phyloP scores from a whole-genome alignment of 257 asterid species.

The Misopates orontium region DNA sequence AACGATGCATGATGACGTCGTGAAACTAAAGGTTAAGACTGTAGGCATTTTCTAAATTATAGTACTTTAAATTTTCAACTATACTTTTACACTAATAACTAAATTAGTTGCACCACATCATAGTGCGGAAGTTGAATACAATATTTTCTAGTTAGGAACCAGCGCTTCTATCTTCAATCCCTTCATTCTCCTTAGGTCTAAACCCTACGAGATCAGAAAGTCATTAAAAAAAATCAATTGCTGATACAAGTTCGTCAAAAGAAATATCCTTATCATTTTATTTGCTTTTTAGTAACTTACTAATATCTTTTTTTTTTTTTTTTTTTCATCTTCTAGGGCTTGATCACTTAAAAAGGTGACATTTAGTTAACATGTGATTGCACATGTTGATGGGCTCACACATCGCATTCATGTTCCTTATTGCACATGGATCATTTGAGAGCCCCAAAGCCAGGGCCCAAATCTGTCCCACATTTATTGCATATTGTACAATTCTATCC shows the following conservation, averaged over 20 bases:
- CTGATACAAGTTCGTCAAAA: slow-evolving; percentile 5
- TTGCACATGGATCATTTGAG: slow-evolving; percentile 41
- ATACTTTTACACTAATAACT: no score
- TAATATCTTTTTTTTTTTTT: neutral
- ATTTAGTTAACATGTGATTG: slow-evolving; percentile 41
- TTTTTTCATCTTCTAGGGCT: slow-evolving; percentile 5
- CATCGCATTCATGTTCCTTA: slow-evolving; percentile 37
- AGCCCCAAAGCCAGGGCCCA: slow-evolving; percentile 19
- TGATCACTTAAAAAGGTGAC: neutral
- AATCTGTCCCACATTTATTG: slow-evolving; percentile 25
- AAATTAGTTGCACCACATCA: no score
- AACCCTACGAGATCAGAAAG: no score
- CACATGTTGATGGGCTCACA: slow-evolving; percentile 52
- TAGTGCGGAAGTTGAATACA: no score
- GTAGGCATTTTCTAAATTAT: no score
- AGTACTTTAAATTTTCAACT: no score
- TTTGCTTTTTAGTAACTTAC: neutral
- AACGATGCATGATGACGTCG: no score
- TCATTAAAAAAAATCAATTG: neutral
- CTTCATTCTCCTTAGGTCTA: no score
- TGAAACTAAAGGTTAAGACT: no score
- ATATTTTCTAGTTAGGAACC: no score
- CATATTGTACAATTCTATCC: slow-evolving; percentile 22
- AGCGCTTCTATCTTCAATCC: no score
- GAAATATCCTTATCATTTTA: neutral